These are phyloP conservation scores for Zopfia rhizophila DNA, from an alignment of 2,329 filamentous ascomycete species.

Conservation along the genomic window DNA sequence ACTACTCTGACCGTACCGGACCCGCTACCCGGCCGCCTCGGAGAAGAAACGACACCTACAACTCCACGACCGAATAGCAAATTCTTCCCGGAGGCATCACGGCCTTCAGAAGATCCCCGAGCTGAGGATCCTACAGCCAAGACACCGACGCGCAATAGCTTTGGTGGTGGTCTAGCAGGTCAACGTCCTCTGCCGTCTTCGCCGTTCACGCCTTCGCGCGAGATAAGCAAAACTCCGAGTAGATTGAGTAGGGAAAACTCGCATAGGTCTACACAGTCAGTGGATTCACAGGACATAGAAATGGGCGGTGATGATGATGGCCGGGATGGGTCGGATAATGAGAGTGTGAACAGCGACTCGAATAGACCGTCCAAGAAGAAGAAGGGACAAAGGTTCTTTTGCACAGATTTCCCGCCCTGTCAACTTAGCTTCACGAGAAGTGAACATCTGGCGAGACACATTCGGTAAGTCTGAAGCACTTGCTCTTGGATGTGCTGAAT, in stretches of 20 bases:
- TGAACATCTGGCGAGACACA: slow-evolving; percentile 94
- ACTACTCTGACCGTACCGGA: slow-evolving; percentile 60
- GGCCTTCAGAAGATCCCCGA: slow-evolving; percentile 43
- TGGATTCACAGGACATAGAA: slow-evolving; percentile 74
- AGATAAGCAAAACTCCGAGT: slow-evolving; percentile 54
- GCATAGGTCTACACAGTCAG: slow-evolving; percentile 70
- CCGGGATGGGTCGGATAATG: slow-evolving; percentile 59
- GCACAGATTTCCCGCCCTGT: slow-evolving; percentile 93
- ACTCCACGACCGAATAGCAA: slow-evolving; percentile 61
- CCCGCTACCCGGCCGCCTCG: slow-evolving; percentile 54
- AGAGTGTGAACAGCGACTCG: slow-evolving; percentile 64
- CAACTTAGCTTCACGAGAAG: slow-evolving; percentile 94
- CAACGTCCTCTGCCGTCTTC: slow-evolving; percentile 59
- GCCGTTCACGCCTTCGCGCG: slow-evolving; percentile 57
- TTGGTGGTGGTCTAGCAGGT: slow-evolving; percentile 57
- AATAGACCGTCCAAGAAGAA: slow-evolving; percentile 90
- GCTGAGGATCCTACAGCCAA: slow-evolving; percentile 58
- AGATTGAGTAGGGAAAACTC: slow-evolving; percentile 66
- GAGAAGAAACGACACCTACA: slow-evolving; percentile 66
- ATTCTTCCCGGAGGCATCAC: slow-evolving; percentile 54
- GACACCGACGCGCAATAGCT: slow-evolving; percentile 71
- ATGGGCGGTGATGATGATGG: slow-evolving; percentile 81
- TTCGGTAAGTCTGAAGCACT: slow-evolving; percentile 69
- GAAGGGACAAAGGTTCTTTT: slow-evolving; percentile 95
- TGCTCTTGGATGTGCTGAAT: slow-evolving; percentile 12